These are phyloP conservation scores for Scenedesmus sp. DNA, from an alignment of 163 green algal genomes.

Conservation along the genomic window DNA sequence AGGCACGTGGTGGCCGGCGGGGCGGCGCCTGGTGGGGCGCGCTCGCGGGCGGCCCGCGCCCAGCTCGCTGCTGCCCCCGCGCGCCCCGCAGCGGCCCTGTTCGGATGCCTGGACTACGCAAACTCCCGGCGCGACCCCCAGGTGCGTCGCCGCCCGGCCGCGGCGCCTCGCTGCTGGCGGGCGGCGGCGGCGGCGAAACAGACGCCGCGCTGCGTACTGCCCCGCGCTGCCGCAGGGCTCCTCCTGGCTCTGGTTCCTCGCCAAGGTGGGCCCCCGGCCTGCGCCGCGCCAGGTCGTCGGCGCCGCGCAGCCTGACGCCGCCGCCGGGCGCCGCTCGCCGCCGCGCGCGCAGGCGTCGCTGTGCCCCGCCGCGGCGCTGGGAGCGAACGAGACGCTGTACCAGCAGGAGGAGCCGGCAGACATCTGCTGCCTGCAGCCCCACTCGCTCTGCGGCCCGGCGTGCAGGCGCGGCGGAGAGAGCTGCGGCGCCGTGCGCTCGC, in stretches of 20 bases:
- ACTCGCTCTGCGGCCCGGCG: conserved; percentile 19
- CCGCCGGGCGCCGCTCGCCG: not conserved
- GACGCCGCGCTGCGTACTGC: not conserved
- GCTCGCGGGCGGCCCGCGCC: no score
- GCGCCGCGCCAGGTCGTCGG: not conserved
- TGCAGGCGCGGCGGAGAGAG: conserved; percentile 17
- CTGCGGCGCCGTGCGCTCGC: not conserved
- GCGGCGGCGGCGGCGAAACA: no score
- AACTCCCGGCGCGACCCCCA: not conserved
- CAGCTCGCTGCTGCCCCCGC: not conserved
- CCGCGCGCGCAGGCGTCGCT: conserved; percentile 9
- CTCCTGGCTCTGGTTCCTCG: conserved; percentile 20
- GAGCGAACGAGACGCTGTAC: conserved; percentile 33
- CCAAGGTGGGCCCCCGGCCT: not conserved
- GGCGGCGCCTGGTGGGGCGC: no score
- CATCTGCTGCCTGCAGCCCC: conserved; percentile 31
- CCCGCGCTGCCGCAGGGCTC: not conserved
- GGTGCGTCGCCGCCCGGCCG: not conserved
- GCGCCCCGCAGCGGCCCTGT: conserved; percentile 24
- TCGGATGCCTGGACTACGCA: not conserved
- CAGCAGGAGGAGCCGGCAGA: conserved; percentile 39
- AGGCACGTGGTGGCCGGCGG: no score
- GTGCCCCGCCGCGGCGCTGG: conserved; percentile 23
- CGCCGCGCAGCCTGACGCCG: not conserved
- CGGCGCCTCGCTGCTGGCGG: not conserved